phyloP scores from a whole-genome alignment of 352 stramenopile species.

The Pythium monospermum region DNA sequence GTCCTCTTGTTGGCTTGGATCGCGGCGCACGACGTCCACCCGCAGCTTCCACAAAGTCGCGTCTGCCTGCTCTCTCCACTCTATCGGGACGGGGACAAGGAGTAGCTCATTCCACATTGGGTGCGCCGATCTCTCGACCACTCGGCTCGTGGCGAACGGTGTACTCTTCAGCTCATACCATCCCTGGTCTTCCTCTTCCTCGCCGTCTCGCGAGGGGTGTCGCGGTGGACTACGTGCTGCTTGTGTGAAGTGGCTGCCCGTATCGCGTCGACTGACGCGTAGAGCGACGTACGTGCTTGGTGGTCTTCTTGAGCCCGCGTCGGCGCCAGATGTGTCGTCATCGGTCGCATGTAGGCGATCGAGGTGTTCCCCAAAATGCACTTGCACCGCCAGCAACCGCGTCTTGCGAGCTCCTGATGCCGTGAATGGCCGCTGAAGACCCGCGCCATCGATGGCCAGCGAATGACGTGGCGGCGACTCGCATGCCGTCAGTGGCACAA shows the following conservation, averaged over 20 bases:
- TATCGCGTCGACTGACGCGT: background rate
- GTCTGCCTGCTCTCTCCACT: slow-evolving; percentile 24
- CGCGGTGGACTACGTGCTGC: background rate
- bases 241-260: background rate
- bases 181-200: slow-evolving; percentile 6
- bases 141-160: slow-evolving; percentile 61
- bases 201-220: slow-evolving; percentile 3
- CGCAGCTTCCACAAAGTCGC: slow-evolving; percentile 23
- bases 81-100: slow-evolving; percentile 40
- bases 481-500: slow-evolving; percentile 33
- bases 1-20: slow-evolving; percentile 61
- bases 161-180: slow-evolving; percentile 47
- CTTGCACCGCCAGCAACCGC: slow-evolving; percentile 42
- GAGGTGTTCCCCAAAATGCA: slow-evolving; percentile 45
- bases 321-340: background rate
- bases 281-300: slow-evolving; percentile 21
- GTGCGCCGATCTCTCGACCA: slow-evolving; percentile 32
- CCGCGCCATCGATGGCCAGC: background rate
- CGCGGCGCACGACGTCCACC: slow-evolving; percentile 61
- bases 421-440: slow-evolving; percentile 40
- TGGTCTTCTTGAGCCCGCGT: background rate
- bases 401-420: slow-evolving; percentile 30
- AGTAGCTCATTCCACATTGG: slow-evolving; percentile 71
- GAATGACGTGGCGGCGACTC: slow-evolving; percentile 20
- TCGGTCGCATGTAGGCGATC: slow-evolving; percentile 5